Percentiles rank a stretch among this genome's conserved stretches.
Evolutionary conservation across 2,329 filamentous ascomycete species (phyloP).

Genomic region (Exophiala bonariae): DNA sequence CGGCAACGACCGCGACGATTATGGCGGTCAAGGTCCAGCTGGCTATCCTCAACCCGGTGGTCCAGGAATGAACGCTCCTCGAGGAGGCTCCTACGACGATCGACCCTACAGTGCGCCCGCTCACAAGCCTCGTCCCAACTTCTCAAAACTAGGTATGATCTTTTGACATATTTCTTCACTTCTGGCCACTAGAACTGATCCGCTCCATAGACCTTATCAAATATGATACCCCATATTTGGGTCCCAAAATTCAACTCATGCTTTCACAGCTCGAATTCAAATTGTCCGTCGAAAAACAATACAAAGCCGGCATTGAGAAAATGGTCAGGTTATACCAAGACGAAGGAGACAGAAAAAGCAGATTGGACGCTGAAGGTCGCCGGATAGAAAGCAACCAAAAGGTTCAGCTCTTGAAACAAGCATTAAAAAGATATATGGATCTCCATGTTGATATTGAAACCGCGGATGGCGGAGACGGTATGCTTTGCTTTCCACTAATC

Average conservation of each 20-base stretch:
- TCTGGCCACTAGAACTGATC: no score
- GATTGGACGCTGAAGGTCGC: slow-evolving; percentile 84
- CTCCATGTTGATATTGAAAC: slow-evolving; percentile 90
- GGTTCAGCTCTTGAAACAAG: slow-evolving; percentile 92
- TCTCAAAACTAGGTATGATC: slow-evolving; percentile 84
- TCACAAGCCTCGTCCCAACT: slow-evolving; percentile 81
- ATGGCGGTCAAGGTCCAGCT: slow-evolving; percentile 56
- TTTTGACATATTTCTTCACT: no score
- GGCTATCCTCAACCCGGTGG: slow-evolving; percentile 62
- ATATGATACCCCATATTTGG: slow-evolving; percentile 93
- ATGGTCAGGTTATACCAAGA: slow-evolving; percentile 98
- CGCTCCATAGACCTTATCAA: slow-evolving; percentile 97
- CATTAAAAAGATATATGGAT: slow-evolving; percentile 94
- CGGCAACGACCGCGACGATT: slow-evolving; percentile 60
- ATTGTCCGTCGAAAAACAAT: slow-evolving; percentile 97
- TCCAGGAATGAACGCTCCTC: slow-evolving; percentile 72
- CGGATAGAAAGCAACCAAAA: slow-evolving; percentile 96
- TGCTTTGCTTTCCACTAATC: slow-evolving; percentile 31
- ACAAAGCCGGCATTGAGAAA: slow-evolving; percentile 98
- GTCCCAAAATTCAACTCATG: slow-evolving; percentile 98
- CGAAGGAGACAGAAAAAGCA: slow-evolving; percentile 95
- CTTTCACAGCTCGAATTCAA: slow-evolving; percentile 98
- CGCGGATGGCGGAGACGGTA: slow-evolving; percentile 77
- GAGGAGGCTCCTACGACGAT: slow-evolving; percentile 74
- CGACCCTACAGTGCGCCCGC: slow-evolving; percentile 63